A percentile compares a stretch with the other conserved stretches of the same genome.
These are phyloP conservation scores for Boletus pseudo-olivaceus DNA, from an alignment of 768 basidiomycete species.

Conservation along the genomic window DNA sequence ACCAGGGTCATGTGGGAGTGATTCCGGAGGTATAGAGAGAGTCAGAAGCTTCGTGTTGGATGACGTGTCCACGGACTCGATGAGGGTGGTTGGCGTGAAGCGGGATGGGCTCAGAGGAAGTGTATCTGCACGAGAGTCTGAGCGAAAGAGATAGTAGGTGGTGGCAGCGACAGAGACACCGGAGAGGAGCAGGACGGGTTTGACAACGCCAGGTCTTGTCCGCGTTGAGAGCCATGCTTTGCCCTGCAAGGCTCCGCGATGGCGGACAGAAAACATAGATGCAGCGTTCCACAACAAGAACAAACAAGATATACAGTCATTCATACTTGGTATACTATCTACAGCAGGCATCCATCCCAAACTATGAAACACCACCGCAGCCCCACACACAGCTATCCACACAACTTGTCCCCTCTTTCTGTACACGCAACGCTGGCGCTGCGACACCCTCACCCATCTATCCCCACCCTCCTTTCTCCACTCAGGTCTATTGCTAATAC, in stretches of 20 bases:
- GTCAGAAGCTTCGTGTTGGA: conserved; percentile 63
- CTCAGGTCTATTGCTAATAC: conserved; percentile 13
- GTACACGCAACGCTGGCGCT: conserved; percentile 31
- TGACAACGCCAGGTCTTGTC: not conserved
- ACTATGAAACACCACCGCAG: conserved; percentile 28
- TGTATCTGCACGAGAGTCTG: conserved; percentile 45
- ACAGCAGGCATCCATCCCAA: not conserved
- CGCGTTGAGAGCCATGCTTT: not conserved
- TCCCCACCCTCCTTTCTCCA: conserved; percentile 30
- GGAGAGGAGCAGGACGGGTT: conserved; percentile 30
- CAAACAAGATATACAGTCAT: conserved; percentile 16
- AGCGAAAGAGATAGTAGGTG: conserved; percentile 51
- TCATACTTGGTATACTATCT: not conserved
- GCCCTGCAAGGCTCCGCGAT: no score
- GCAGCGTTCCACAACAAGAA: conserved; percentile 20
- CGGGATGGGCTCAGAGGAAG: conserved; percentile 41
- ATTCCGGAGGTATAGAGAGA: conserved; percentile 49
- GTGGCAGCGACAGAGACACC: conserved; percentile 41
- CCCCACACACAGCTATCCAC: conserved; percentile 23
- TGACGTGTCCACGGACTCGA: conserved; percentile 49
- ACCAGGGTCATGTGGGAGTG: conserved; percentile 27
- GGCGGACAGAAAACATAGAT: conserved; percentile 13
- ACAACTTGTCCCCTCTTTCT: not conserved
- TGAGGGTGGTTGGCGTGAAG: conserved; percentile 60
- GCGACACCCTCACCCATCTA: conserved; percentile 19